phyloP scores from a whole-genome alignment of 495 filamentous ascomycete species.

The Penicillium crystallinum region DNA sequence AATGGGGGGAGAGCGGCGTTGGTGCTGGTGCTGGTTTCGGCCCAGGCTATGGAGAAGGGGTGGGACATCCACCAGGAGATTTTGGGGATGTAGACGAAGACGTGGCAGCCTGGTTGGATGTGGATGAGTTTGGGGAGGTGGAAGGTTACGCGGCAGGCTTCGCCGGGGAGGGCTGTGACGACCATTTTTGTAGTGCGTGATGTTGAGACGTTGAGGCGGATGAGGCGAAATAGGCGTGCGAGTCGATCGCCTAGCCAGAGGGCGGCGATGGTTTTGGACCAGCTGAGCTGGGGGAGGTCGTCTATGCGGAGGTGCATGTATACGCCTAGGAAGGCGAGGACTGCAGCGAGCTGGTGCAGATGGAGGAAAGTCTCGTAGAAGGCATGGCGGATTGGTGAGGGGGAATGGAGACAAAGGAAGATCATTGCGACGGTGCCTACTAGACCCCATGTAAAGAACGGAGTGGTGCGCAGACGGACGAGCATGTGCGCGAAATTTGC shows the following conservation, averaged over 20 bases:
- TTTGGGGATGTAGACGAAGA: slow-evolving; percentile 75
- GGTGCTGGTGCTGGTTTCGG: slow-evolving; percentile 31
- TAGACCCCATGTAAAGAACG: slow-evolving; percentile 52
- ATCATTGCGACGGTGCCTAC: slow-evolving; percentile 53
- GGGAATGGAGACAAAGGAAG: slow-evolving; percentile 63
- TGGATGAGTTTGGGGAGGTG: slow-evolving; percentile 70
- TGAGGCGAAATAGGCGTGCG: slow-evolving; percentile 46
- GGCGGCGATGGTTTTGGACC: slow-evolving; percentile 53
- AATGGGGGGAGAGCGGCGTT: not conserved
- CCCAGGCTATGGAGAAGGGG: slow-evolving; percentile 56
- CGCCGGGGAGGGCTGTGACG: slow-evolving; percentile 49
- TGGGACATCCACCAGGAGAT: slow-evolving; percentile 67
- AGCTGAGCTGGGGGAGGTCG: slow-evolving; percentile 55
- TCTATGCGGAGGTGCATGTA: slow-evolving; percentile 65
- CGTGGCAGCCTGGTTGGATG: slow-evolving; percentile 71
- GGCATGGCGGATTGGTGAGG: slow-evolving; percentile 75
- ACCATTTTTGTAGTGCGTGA: slow-evolving; percentile 37
- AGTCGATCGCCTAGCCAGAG: slow-evolving; percentile 64
- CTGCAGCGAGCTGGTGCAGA: slow-evolving; percentile 65
- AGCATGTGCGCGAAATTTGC: slow-evolving; percentile 48
- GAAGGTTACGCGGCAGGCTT: slow-evolving; percentile 59
- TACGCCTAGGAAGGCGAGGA: slow-evolving; percentile 59
- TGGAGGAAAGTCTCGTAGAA: slow-evolving; percentile 85
- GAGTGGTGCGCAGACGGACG: slow-evolving; percentile 53
- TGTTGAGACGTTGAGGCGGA: slow-evolving; percentile 56